Evolutionary conservation across 768 basidiomycete genomes (phyloP), one percentile per base, ranked within the genome.

Genomic region (Boletus barrowsii): DNA sequence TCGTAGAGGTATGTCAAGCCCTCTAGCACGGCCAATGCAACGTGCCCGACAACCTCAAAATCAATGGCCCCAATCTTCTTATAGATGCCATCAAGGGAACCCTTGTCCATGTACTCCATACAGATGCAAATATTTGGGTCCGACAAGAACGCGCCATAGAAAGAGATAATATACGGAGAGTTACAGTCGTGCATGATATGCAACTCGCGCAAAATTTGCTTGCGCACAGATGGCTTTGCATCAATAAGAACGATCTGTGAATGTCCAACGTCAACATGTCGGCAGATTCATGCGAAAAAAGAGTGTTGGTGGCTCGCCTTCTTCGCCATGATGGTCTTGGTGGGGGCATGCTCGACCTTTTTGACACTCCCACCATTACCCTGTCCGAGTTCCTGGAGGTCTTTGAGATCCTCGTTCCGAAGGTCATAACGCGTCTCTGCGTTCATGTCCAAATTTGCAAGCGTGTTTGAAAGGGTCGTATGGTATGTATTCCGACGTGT

Each of bases 91-190:
- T 99, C 97, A 10, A 97, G 78, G 10, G 87, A 93, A 57, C 93
- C 90, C 70, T 92, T 94, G 79, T 96, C 89, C 90, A 89, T 89
- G 71, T 73, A 90, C 70, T 99, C 97, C 88, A 99, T 98, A 74
- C 94, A 98, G 49, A 98, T 96, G 72, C 97, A 97, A 67, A 99
- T 96, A 66, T 98, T 98, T 13, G 96, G 96, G 72, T 99, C 97
- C 3, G 90, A 86, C 32, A 98, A 78, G 75, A 93, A 99, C 49
- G 97, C 97, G 57, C 97, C 97, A 68, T 88, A 95, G 76, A 98
- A 99, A 0, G 91, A 94, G 63, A 99, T 90, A 69, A 99, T 99
- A 71, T 93, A 91, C 51, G 81, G 83, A 8, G 92, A 95, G 60
- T 88, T 80, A 73, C 96, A 98, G 72, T 97, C 90, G 71, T 98